Conservation (phyloP, 2,329 filamentous ascomycete genomes). For the Colletotrichum simmondsii region DNA sequence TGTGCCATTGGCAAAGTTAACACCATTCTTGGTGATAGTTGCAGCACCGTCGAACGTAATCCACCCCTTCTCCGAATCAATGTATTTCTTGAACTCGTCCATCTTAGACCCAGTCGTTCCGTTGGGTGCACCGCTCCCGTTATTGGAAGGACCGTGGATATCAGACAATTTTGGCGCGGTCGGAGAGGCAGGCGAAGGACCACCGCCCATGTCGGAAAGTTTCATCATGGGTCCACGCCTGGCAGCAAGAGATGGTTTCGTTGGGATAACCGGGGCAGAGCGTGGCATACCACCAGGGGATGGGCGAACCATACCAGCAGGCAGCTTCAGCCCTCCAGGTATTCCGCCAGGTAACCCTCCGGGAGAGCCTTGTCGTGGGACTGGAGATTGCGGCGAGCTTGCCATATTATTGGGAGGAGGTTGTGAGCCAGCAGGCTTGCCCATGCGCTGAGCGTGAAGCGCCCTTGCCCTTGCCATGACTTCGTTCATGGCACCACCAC, state of each 20-base stretch:
- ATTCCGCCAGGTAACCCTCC: conserved; percentile 54
- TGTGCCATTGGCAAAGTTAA: conserved; percentile 90
- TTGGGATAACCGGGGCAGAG: conserved; percentile 63
- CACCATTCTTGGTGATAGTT: conserved; percentile 86
- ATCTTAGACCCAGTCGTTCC: conserved; percentile 59
- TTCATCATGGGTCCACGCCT: conserved; percentile 72
- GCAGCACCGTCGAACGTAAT: conserved; percentile 95
- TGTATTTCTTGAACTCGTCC: conserved; percentile 78
- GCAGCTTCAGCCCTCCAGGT: conserved; percentile 53
- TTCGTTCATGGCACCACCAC: conserved; percentile 46
- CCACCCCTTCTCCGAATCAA: conserved; percentile 91
- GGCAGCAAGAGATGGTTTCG: conserved; percentile 71
- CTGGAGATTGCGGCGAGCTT: conserved; percentile 42
- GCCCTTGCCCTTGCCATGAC: conserved; percentile 60
- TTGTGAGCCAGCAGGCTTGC: conserved; percentile 44
- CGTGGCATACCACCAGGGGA: conserved; percentile 59
- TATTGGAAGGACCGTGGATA: conserved; percentile 19
- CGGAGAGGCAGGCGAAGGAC: conserved; percentile 51
- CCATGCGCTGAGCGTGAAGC: conserved; percentile 58
- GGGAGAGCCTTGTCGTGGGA: conserved; percentile 37
- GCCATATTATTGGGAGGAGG: conserved; percentile 41
- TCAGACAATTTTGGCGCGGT: conserved; percentile 35
- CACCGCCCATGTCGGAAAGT: conserved; percentile 62
- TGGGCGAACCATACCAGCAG: conserved; percentile 55
- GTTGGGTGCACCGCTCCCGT: conserved; percentile 43